phyloP scores from a whole-genome alignment of 345 rosid species.

The Eucalyptus victrix region DNA sequence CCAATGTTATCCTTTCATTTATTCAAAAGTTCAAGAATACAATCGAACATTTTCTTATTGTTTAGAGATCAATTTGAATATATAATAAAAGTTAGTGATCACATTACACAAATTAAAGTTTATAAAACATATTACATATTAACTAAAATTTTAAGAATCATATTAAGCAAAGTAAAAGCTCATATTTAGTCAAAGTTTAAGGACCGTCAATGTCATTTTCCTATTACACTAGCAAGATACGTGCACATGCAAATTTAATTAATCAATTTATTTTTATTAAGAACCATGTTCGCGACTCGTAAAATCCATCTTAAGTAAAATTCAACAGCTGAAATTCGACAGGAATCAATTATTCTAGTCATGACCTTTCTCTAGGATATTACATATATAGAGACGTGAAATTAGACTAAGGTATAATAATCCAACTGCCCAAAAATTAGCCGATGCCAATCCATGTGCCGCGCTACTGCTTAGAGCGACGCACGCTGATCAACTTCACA shows the following conservation, averaged over 20 bases:
- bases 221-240: not conserved
- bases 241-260: rapidly evolving
- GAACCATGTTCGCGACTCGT: rapidly evolving
- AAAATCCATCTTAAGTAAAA: not conserved
- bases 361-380: not conserved
- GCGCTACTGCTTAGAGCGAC: not conserved
- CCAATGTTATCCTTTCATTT: rapidly evolving
- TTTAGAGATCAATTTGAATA: too few relatives aligned
- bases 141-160: too few relatives aligned
- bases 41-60: too few relatives aligned
- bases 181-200: rapidly evolving
- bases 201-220: rapidly evolving
- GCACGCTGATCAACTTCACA: slow-evolving; percentile 22
- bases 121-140: rapidly evolving
- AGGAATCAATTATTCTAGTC: not conserved
- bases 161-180: too few relatives aligned
- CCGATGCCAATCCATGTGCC: not conserved
- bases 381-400: not conserved
- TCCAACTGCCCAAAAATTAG: not conserved
- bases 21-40: too few relatives aligned
- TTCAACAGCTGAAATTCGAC: not conserved
- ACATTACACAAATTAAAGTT: too few relatives aligned
- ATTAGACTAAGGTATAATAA: not conserved
- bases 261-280: not conserved
- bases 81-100: rapidly evolving